Evolutionary conservation across 495 filamentous ascomycete genomes (phyloP).

Genomic region (Rhizodiscina lignyota): DNA sequence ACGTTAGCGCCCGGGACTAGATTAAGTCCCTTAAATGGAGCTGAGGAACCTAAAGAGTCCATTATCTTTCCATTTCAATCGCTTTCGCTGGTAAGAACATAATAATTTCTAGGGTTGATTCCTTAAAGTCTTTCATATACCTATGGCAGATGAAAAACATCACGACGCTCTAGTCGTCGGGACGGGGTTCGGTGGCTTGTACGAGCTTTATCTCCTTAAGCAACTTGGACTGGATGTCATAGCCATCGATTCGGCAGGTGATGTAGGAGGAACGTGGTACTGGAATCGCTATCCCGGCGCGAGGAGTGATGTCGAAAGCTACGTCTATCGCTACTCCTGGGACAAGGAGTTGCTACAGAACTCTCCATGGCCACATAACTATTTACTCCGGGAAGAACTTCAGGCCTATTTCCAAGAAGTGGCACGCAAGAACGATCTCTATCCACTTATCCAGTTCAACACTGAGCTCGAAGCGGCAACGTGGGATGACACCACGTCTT

Average conservation of each 20-base stretch:
- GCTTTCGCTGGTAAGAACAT: too few species aligned
- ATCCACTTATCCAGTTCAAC: conserved; percentile 3
- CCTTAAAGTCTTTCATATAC: background rate
- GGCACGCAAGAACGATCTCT: conserved; percentile 1
- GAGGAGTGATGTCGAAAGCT: conserved; percentile 3
- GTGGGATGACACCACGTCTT: conserved; percentile 4
- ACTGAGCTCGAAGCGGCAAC: conserved; percentile 2
- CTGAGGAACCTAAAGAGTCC: too few species aligned
- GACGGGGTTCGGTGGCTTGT: background rate
- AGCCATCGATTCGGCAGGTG: background rate
- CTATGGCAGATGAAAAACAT: background rate
- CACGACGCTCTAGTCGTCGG: background rate
- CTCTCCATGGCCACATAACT: conserved; percentile 4
- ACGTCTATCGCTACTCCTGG: conserved; percentile 13
- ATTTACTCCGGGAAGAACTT: conserved; percentile 2
- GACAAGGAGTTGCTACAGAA: conserved; percentile 9
- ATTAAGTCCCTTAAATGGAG: too few species aligned
- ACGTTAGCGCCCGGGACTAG: too few species aligned
- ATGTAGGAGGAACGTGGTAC: background rate
- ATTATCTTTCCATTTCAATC: too few species aligned
- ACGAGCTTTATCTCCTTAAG: background rate
- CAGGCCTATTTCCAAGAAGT: conserved; percentile 3
- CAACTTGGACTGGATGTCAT: background rate
- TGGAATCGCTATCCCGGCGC: background rate
- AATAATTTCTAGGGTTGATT: too few species aligned